Evolutionary conservation across 1,284 basidiomycete species (phyloP).

Genomic region (Pseudozyma flocculosa): DNA sequence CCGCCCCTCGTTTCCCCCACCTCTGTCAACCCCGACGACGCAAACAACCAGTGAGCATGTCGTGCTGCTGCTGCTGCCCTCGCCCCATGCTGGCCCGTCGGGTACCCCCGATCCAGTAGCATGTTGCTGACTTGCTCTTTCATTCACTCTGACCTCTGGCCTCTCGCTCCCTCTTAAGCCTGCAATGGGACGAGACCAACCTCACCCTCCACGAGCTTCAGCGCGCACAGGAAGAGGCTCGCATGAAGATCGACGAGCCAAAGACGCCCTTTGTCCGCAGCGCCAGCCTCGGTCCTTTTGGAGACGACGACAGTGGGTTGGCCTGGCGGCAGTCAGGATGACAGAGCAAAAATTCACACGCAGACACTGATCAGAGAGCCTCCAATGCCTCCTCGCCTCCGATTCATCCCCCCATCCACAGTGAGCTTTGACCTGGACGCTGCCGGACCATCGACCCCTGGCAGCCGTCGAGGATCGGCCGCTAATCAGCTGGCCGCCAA

Average conservation of each 20-base stretch:
- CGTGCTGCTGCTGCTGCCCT: no score
- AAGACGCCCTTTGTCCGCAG: slow-evolving; percentile 57
- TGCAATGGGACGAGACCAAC: slow-evolving; percentile 57
- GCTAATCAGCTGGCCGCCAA: slow-evolving; percentile 46
- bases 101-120: not conserved
- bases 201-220: slow-evolving; percentile 54
- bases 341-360: no score
- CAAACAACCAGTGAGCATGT: slow-evolving; percentile 10
- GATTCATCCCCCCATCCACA: not conserved
- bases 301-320: slow-evolving; percentile 44
- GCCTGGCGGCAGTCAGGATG: no score
- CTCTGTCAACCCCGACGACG: slow-evolving; percentile 12
- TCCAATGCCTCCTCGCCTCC: no score
- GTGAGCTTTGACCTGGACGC: slow-evolving; percentile 46
- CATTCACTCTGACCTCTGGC: no score
- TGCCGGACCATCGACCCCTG: slow-evolving; percentile 8
- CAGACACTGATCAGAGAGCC: no score
- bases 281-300: slow-evolving; percentile 35
- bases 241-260: slow-evolving; percentile 58
- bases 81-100: not conserved
- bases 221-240: slow-evolving; percentile 44
- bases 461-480: slow-evolving; percentile 23
- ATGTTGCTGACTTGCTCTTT: no score
- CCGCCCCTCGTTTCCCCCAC: not conserved
- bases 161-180: no score